Conservation (phyloP, 1,284 basidiomycete genomes). For the Boletus sp. region DNA sequence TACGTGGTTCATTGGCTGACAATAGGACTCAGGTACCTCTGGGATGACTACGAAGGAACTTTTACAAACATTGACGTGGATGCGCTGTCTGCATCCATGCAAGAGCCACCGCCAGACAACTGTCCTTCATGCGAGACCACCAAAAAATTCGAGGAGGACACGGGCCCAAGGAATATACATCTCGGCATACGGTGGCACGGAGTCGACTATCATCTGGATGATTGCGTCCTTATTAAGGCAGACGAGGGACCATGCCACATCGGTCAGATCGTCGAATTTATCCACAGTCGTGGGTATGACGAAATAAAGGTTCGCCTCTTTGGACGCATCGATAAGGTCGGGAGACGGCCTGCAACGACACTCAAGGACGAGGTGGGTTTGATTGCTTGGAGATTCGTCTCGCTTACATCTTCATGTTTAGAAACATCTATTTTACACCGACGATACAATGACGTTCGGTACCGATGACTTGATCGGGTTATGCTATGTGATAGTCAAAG, state of each 20-base stretch:
- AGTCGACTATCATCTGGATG: constrained; percentile 53
- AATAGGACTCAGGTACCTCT: constrained; percentile 27
- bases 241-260: constrained; percentile 42
- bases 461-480: constrained; percentile 48
- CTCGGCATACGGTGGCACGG: constrained; percentile 49
- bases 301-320: constrained; percentile 36
- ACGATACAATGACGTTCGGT: constrained; percentile 42
- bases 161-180: constrained; percentile 29
- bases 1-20: constrained; percentile 11
- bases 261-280: constrained; percentile 41
- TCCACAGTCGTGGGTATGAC: constrained; percentile 3
- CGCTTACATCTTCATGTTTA: constrained; percentile 13
- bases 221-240: constrained; percentile 56
- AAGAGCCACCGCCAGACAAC: constrained; percentile 46
- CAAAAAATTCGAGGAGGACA: constrained; percentile 36
- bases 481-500: constrained; percentile 50
- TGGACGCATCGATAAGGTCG: constrained; percentile 41
- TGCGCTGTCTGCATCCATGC: constrained; percentile 16
- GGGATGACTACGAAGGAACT: constrained; percentile 23
- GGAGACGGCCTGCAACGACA: constrained; percentile 29
- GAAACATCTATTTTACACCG: constrained; percentile 45
- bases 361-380: constrained; percentile 45
- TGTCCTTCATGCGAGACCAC: constrained; percentile 51
- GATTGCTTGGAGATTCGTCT: background rate
- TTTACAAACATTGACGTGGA: constrained; percentile 31